Evolutionary conservation across 345 rosid species (phyloP), one percentile per base, ranked within the genome.

Genomic region (Salix viminalis): DNA sequence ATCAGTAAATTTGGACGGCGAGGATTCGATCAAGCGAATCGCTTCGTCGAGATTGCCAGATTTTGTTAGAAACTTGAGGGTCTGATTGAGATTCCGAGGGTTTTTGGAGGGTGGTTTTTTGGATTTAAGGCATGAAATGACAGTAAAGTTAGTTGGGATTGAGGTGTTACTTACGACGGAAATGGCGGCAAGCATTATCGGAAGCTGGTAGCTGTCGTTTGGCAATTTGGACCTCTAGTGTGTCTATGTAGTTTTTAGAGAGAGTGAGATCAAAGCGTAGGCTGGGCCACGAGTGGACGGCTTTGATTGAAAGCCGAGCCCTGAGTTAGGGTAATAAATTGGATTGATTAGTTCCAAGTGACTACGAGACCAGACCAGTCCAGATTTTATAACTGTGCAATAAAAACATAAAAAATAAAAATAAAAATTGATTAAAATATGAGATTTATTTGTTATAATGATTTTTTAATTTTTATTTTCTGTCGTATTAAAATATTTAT

Each of bases 41-140:
- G 85, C 85, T 46, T 76, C 85, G 28, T 83, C 80, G 58, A 83
- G 80, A 24, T 73, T 76, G 68, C 79, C 80, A 26, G 78, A 67
- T 69, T 66, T 83, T 24, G 69, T 67, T 36, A 83, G 85, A 26
- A 75, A 83, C 56, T 65, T 79, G 36, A 83, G 75, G 67, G 76
- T 76, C 32, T 48, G 73, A 26, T 75, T 67, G 69, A 79, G 75
- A 71, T 7, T 41, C 67, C 39, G 60, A 30, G 34, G 77, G 60
- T 36, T 75, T 75, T 46, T 46, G 50, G 50, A 14, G 50, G 50
- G 18, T 46, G 50, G 4, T 46, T 46, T 46, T 28, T 54, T 41
- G 2, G 54, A 19, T 67, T 50, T 72, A 58, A 56, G 26, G 26
- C 70, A 56, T 65, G 70, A 65, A 11, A 65, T 65, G 26, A 48